Conservation (phyloP, 805 yeast genomes). For the Brettanomyces custersianus region DNA sequence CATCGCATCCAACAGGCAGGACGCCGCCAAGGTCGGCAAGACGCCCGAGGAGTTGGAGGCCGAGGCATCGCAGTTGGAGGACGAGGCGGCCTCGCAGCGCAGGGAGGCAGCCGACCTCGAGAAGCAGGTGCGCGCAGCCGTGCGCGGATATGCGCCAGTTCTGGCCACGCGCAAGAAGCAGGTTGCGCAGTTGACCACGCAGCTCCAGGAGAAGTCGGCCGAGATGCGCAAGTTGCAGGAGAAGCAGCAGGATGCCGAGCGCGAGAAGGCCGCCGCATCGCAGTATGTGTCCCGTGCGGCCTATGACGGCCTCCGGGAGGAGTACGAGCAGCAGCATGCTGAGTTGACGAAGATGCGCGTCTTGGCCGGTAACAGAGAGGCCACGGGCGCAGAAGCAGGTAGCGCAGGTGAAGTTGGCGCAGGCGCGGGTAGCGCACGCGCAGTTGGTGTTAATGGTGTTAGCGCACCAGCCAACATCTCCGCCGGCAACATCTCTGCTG, state of each 20-base stretch:
- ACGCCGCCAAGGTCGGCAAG: slow-evolving; percentile 5
- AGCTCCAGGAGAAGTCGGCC: not conserved
- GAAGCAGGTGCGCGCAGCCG: not conserved
- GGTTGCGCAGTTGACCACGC: not conserved
- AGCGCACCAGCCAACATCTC: too few species aligned
- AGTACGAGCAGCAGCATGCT: not conserved
- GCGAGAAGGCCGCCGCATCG: not conserved
- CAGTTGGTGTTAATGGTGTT: too few species aligned
- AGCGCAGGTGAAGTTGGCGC: not conserved
- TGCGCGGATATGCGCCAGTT: not conserved
- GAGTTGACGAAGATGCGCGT: not conserved
- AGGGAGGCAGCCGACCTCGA: not conserved
- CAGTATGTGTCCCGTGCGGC: not conserved
- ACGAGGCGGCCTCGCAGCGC: not conserved
- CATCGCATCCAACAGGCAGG: slow-evolving; percentile 6
- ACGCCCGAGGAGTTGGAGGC: slow-evolving; percentile 5
- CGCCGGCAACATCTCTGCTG: too few species aligned
- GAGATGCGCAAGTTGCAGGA: not conserved
- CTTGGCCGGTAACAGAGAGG: not conserved
- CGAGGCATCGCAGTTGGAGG: slow-evolving; percentile 4
- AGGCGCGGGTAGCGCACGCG: too few species aligned
- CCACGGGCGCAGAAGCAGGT: not conserved
- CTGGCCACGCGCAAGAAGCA: not conserved
- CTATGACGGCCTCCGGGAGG: not conserved
- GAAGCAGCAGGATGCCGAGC: slow-evolving; percentile 1